Base-by-base conservation (phyloP, 2,329 filamentous ascomycete genomes). In the Trichoderma harzianum region DNA sequence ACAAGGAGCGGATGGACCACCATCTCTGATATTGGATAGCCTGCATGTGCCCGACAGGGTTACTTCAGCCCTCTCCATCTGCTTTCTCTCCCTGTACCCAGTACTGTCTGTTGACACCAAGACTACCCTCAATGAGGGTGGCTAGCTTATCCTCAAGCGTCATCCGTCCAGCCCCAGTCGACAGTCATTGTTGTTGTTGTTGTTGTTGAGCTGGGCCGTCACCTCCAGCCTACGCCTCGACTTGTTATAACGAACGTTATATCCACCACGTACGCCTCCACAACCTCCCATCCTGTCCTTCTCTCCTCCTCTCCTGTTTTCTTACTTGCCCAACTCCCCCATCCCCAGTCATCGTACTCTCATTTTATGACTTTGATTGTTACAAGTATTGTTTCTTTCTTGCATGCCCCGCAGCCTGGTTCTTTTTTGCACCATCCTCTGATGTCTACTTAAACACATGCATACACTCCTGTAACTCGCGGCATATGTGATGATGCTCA, bases 401-500 rank as follows among this genome's bases (percentile, higher is more conserved):
- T 55, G 63, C 61, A 62, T 72, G 51, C 62, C 63, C 67, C 34
- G 55, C 64, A 53, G 62, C 36, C 58, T 55, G 62, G 53, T 51
- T 36, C 51, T 55, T 55, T 65, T 69, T 62, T 69, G 66, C 72
- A 69, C 68, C 30, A 58, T 69, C 28, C 12, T 51, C 62, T 60
- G 66, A 30, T 73, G 53, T 32, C 58, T 61, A 58, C 72, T 53
- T 69, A 39, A 70, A 34, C 77, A 75, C 77, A 80, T 79, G 76
- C 74, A 74, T 74, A 74, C 74, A 74, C 75, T 76, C 75, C 73
- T 72, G 74, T 76, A 75, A 74, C 74, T 74, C 73, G 75, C 74
- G 73, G 76, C 74, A 75, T 77, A 78, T 78, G 78, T 77, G 81
- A 89, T 83, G 83, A 89, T 89, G 87, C 87, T 89, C 84, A 89